Evolutionary conservation across 2,329 filamentous ascomycete species (phyloP), one percentile per base, ranked within the genome.

Genomic region (Ceratocystis ficicola): DNA sequence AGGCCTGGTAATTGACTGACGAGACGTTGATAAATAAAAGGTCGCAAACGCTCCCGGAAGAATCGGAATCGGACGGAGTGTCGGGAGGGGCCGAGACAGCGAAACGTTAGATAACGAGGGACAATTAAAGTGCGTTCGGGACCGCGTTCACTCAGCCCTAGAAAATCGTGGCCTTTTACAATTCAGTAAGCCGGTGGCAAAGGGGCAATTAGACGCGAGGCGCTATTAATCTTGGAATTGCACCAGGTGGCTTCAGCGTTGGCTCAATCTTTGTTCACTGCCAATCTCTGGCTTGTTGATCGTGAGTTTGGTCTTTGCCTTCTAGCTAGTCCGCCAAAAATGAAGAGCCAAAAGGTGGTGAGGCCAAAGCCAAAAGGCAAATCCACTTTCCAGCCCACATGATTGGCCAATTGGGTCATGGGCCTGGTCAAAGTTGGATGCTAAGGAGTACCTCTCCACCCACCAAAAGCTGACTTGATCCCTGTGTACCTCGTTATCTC

Each of bases 371-470:
- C 46, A 57, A 68, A 68, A 70, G 62, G 17, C 32, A 62, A 67
- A 65, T 65, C 63, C 68, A 66, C 61, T 65, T 68, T 69, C 44
- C 55, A 63, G 22, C 64, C 52, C 50, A 65, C 62, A 65, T 77
- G 76, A 77, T 78, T 78, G 76, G 76, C 68, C 76, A 77, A 77
- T 77, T 69, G 70, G 66, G n/a, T 28, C 61, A 59, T 25, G 17
- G 7, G 17, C 12, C n/a, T 59, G 36, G 55, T 64, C 59, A 44
- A 28, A 20, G 48, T 22, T 60, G 25, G 15, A 17, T 67, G 66
- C 62, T 67, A 65, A 67, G 44, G 44, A 67, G 63, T 67, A 67
- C 63, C n/a, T 65, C 28, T 15, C 46, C n/a, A 20, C 30, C 32
- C 36, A 50, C 57, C 52, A 41, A 64, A 64, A 61, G 46, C 62